Conservation (phyloP, 495 filamentous ascomycete species). For the Hyaloscypha hepaticicola region DNA sequence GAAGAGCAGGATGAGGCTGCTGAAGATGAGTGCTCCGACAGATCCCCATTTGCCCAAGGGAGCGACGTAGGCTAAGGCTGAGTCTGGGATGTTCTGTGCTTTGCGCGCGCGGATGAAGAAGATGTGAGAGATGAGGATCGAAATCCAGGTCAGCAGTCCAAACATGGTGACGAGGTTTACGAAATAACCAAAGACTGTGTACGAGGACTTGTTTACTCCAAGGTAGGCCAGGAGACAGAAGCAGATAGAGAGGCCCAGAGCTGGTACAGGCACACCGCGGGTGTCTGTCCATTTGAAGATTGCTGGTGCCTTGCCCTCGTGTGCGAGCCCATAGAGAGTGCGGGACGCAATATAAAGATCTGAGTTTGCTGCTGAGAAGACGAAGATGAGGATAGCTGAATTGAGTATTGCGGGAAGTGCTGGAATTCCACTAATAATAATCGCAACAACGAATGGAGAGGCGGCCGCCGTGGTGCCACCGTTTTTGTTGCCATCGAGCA, state of each 20-base stretch:
- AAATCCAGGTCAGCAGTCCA: constrained; percentile 81
- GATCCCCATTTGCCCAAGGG: constrained; percentile 69
- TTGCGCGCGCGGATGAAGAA: constrained; percentile 71
- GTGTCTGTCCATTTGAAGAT: constrained; percentile 69
- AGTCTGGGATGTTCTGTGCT: constrained; percentile 67
- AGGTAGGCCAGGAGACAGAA: constrained; percentile 75
- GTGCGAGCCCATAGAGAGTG: constrained; percentile 75
- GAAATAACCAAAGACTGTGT: constrained; percentile 77
- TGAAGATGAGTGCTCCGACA: constrained; percentile 64
- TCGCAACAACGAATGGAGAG: constrained; percentile 71
- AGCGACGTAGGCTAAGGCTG: constrained; percentile 67
- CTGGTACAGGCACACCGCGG: constrained; percentile 72
- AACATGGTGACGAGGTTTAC: constrained; percentile 82
- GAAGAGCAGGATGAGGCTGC: constrained; percentile 67
- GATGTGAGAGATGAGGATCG: constrained; percentile 79
- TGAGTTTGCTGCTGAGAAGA: constrained; percentile 70
- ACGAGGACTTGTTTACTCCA: constrained; percentile 68
- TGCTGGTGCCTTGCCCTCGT: constrained; percentile 70
- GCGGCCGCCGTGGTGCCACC: constrained; percentile 52
- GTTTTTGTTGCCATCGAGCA: constrained; percentile 56
- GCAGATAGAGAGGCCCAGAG: constrained; percentile 58
- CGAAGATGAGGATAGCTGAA: constrained; percentile 66
- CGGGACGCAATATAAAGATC: constrained; percentile 86
- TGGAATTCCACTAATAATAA: constrained; percentile 59
- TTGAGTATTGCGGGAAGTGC: constrained; percentile 63